A percentile compares a stretch with the other conserved stretches of the same genome.
These are phyloP conservation scores for Monosporascus cannonballus DNA, from an alignment of 2,329 filamentous ascomycete genomes.

Conservation along the genomic window DNA sequence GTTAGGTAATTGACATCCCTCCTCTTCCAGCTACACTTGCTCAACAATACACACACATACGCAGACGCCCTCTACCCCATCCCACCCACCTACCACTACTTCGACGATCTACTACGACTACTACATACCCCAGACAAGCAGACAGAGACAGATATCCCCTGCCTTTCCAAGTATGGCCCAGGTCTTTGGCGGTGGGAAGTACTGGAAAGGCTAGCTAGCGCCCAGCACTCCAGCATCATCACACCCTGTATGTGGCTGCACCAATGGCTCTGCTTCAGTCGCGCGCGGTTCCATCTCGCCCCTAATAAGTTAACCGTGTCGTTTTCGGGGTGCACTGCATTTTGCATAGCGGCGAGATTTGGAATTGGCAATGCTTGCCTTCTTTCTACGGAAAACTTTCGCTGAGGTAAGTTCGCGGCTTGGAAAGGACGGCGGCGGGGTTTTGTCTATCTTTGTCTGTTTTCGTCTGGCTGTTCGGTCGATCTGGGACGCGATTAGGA, in stretches of 20 bases:
- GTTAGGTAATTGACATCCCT: too few species aligned
- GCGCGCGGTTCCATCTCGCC: conserved; percentile 6
- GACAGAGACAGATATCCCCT: too few species aligned
- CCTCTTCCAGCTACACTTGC: too few species aligned
- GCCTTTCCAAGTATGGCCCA: too few species aligned
- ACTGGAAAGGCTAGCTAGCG: background rate
- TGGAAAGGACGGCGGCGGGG: background rate
- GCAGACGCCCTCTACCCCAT: too few species aligned
- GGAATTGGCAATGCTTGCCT: background rate
- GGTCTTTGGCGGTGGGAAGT: background rate
- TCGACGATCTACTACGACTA: too few species aligned
- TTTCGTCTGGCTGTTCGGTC: too few species aligned
- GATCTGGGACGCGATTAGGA: too few species aligned
- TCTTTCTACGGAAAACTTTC: background rate
- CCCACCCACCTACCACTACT: too few species aligned
- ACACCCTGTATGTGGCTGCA: background rate
- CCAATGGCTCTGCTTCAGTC: conserved; percentile 11
- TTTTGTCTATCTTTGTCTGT: too few species aligned
- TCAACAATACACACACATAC: too few species aligned
- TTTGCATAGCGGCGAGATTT: conserved; percentile 8
- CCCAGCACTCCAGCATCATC: conserved; percentile 8
- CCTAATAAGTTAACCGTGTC: conserved; percentile 10
- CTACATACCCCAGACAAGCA: too few species aligned
- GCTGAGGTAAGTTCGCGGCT: background rate
- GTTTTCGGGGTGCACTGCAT: conserved; percentile 1